Percentiles rank a stretch among this genome's conserved stretches.
These are phyloP conservation scores for Blastomyces silverae DNA, from an alignment of 2,329 filamentous ascomycete genomes.

Conservation along the genomic window DNA sequence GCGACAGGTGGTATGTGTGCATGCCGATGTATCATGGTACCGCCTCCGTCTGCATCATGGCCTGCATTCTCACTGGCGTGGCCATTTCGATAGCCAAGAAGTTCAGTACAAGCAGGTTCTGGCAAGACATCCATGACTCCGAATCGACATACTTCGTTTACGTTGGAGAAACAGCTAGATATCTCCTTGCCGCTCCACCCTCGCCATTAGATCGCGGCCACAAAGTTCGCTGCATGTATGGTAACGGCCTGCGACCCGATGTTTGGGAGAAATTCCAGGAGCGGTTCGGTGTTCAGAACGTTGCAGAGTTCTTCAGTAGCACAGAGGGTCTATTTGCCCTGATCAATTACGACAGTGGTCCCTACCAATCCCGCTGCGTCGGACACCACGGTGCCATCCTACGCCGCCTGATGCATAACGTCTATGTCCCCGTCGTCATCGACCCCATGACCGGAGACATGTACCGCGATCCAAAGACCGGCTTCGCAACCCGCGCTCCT, in stretches of 20 bases:
- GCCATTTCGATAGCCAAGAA: constrained; percentile 37
- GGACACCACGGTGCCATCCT: constrained; percentile 63
- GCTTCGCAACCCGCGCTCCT: constrained; percentile 56
- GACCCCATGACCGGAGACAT: constrained; percentile 64
- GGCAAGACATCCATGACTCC: constrained; percentile 62
- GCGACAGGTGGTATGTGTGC: constrained; percentile 64
- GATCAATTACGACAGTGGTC: constrained; percentile 54
- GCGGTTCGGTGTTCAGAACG: constrained; percentile 41
- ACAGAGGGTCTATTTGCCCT: constrained; percentile 64
- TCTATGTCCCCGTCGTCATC: constrained; percentile 59
- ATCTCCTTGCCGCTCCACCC: constrained; percentile 60
- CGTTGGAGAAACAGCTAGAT: constrained; percentile 69
- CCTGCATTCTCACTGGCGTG: constrained; percentile 49
- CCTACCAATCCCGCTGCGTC: constrained; percentile 58
- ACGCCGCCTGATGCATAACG: constrained; percentile 48
- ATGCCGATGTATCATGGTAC: constrained; percentile 77
- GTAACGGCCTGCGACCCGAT: constrained; percentile 53
- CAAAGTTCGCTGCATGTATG: constrained; percentile 41
- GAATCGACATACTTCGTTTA: constrained; percentile 66
- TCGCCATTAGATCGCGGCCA: constrained; percentile 42
- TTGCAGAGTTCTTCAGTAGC: constrained; percentile 71
- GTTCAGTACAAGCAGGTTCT: constrained; percentile 65
- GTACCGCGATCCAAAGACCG: constrained; percentile 58
- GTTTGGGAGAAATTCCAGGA: constrained; percentile 57
- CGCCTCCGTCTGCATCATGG: constrained; percentile 54